Conservation (phyloP, 2,329 filamentous ascomycete species). For the Aspergillus brasiliensis region DNA sequence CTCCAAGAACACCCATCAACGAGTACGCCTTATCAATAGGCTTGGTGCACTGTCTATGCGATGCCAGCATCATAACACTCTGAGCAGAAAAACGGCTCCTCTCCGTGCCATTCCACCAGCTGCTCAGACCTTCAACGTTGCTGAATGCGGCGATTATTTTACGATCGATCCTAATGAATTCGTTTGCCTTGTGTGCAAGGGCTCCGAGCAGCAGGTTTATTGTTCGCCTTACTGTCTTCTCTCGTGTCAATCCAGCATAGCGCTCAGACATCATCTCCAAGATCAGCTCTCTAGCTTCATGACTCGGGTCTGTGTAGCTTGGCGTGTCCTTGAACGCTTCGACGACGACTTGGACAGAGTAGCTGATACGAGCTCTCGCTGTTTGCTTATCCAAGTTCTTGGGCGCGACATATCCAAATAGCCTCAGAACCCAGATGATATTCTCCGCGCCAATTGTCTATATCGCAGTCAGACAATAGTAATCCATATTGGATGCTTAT, state of each 20-base stretch:
- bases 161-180: background rate
- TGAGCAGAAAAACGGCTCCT: slow-evolving; percentile 9
- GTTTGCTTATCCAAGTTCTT: background rate
- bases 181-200: background rate
- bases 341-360: background rate
- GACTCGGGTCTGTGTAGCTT: too few relatives aligned
- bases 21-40: slow-evolving; percentile 22
- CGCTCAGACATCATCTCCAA: background rate
- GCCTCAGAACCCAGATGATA: background rate
- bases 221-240: background rate
- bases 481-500: too few relatives aligned
- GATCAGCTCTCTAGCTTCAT: background rate
- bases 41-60: slow-evolving; percentile 16
- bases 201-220: background rate
- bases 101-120: background rate
- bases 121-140: background rate
- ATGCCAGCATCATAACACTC: slow-evolving; percentile 15
- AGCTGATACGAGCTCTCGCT: background rate
- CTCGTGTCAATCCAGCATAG: background rate
- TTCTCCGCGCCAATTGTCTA: background rate
- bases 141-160: background rate
- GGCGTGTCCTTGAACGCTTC: background rate
- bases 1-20: slow-evolving; percentile 23
- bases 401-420: background rate
- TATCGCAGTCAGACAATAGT: background rate